A percentile compares a stretch with the other conserved stretches of the same genome.
phyloP scores from a whole-genome alignment of 208 protist genomes.

The Trypanosoma grayi region DNA sequence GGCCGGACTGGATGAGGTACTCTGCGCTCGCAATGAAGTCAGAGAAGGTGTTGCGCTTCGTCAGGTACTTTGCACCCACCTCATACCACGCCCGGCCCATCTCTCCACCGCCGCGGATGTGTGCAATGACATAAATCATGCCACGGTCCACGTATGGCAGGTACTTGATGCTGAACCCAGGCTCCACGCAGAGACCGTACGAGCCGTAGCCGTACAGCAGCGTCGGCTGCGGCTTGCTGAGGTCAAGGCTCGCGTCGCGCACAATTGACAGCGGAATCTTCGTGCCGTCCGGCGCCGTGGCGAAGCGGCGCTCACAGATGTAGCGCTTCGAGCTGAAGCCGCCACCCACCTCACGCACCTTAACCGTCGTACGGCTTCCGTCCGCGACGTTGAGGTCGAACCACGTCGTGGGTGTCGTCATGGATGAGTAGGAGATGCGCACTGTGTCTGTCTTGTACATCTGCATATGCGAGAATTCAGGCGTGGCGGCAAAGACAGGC shows the following conservation, averaged over 20 bases:
- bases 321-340: constrained; percentile 70
- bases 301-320: constrained; percentile 66
- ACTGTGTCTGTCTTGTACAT: constrained; percentile 65
- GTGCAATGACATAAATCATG: constrained; percentile 89
- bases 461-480: constrained; percentile 56
- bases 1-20: constrained; percentile 64
- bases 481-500: constrained; percentile 62
- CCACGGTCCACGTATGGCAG: constrained; percentile 87
- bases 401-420: constrained; percentile 79
- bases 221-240: constrained; percentile 63
- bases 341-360: constrained; percentile 72
- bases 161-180: constrained; percentile 72
- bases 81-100: constrained; percentile 91
- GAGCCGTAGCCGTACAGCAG: constrained; percentile 91
- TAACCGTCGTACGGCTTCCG: constrained; percentile 40
- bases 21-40: constrained; percentile 92
- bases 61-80: constrained; percentile 90
- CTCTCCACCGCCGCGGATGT: constrained; percentile 93
- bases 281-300: constrained; percentile 70
- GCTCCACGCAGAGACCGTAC: constrained; percentile 89
- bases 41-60: constrained; percentile 92
- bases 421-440: constrained; percentile 80
- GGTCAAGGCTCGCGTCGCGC: constrained; percentile 72
- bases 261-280: constrained; percentile 78
- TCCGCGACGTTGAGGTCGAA: constrained; percentile 39